These are phyloP conservation scores for Talaromyces nanjingensis DNA, from an alignment of 495 filamentous ascomycete species.

Conservation along the genomic window DNA sequence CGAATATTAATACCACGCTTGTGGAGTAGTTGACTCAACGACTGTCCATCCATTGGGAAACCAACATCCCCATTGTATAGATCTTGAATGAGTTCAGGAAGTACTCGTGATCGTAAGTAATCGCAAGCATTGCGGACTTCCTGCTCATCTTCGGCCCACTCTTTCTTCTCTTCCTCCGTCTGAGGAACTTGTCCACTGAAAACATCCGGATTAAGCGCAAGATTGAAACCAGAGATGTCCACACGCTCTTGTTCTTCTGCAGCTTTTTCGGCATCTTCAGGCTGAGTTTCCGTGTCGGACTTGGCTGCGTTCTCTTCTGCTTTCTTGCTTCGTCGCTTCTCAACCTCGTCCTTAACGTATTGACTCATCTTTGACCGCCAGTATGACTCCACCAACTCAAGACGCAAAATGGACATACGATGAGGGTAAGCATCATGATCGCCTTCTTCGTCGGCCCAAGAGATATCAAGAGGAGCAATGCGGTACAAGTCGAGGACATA, in stretches of 20 bases:
- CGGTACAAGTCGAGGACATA: conserved; percentile 97
- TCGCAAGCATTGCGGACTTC: conserved; percentile 80
- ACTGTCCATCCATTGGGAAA: conserved; percentile 96
- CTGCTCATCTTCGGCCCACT: conserved; percentile 78
- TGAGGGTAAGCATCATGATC: conserved; percentile 71
- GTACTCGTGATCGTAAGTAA: conserved; percentile 63
- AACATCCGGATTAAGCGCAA: conserved; percentile 89
- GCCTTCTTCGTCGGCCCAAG: conserved; percentile 76
- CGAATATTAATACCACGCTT: conserved; percentile 96
- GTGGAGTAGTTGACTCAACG: conserved; percentile 81
- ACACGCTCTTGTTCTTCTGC: conserved; percentile 53
- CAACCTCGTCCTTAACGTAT: conserved; percentile 70
- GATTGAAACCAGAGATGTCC: conserved; percentile 79
- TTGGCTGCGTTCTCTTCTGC: conserved; percentile 26
- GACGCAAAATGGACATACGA: conserved; percentile 84
- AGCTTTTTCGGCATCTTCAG: conserved; percentile 24
- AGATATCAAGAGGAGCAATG: conserved; percentile 83
- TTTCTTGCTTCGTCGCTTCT: conserved; percentile 42
- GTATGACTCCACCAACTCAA: conserved; percentile 81
- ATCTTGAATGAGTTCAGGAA: conserved; percentile 72
- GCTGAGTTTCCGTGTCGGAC: conserved; percentile 37
- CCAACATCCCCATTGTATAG: conserved; percentile 88
- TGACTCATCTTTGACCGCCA: conserved; percentile 80
- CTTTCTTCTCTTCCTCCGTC: conserved; percentile 80
- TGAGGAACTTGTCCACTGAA: conserved; percentile 89